These are phyloP conservation scores for Daedalea quercina DNA, from an alignment of 768 basidiomycete genomes.

Conservation along the genomic window DNA sequence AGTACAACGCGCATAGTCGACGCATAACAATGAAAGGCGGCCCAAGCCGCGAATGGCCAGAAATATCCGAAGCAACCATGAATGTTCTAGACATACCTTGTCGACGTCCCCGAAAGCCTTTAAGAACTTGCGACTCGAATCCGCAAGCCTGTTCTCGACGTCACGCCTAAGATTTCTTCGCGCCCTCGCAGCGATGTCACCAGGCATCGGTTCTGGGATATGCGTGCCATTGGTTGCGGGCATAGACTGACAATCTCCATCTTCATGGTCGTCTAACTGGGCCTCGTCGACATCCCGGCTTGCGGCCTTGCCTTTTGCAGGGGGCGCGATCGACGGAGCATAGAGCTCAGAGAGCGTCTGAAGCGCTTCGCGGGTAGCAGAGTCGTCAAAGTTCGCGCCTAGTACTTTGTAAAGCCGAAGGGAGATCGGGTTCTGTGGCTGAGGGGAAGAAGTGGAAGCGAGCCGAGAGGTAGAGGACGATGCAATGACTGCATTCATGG, in stretches of 20 bases:
- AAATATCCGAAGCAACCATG: too few species aligned
- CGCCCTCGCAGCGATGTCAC: slow-evolving; percentile 66
- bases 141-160: slow-evolving; percentile 75
- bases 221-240: slow-evolving; percentile 12
- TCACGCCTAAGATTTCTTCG: slow-evolving; percentile 78
- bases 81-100: slow-evolving; percentile 52
- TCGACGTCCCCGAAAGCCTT: slow-evolving; percentile 85
- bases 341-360: slow-evolving; percentile 81
- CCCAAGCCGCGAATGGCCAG: too few species aligned
- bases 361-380: slow-evolving; percentile 73
- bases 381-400: slow-evolving; percentile 72
- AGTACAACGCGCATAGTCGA: too few species aligned
- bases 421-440: slow-evolving; percentile 67
- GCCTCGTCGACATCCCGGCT: slow-evolving; percentile 25
- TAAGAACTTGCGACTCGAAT: slow-evolving; percentile 79
- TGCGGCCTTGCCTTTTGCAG: slow-evolving; percentile 29
- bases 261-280: slow-evolving; percentile 28
- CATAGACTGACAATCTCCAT: slow-evolving; percentile 15
- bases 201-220: slow-evolving; percentile 35
- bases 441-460: slow-evolving; percentile 13
- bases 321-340: slow-evolving; percentile 23
- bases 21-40: too few species aligned
- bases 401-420: slow-evolving; percentile 87
- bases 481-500: slow-evolving; percentile 16
- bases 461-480: slow-evolving; percentile 17